Evolutionary conservation across 768 basidiomycete genomes (phyloP).

Genomic region (Chalciporus pseudorubinellus): DNA sequence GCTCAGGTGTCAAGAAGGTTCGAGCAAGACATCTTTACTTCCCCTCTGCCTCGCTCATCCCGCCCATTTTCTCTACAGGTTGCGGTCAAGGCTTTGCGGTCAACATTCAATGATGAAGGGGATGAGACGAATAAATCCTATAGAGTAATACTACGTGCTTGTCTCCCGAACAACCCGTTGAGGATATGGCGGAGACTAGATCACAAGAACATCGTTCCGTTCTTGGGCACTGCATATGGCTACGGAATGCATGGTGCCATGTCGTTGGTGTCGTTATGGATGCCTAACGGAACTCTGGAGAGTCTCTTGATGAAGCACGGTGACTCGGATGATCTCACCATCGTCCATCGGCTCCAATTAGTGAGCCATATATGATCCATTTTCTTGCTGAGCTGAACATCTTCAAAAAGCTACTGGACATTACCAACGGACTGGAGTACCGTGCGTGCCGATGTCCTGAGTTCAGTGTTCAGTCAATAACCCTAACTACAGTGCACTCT

Average conservation of each 20-base stretch:
- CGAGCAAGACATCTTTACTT: neutral
- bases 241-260: slow-evolving; percentile 20
- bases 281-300: slow-evolving; percentile 22
- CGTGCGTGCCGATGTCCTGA: slow-evolving; percentile 6
- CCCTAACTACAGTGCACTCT: slow-evolving; percentile 10
- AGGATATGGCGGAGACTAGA: slow-evolving; percentile 20
- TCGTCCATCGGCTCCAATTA: slow-evolving; percentile 1
- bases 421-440: slow-evolving; percentile 2
- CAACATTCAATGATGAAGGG: slow-evolving; percentile 1
- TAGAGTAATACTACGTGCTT: slow-evolving; percentile 7
- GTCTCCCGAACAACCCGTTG: slow-evolving; percentile 10
- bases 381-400: slow-evolving; percentile 6
- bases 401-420: slow-evolving; percentile 3
- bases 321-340: neutral
- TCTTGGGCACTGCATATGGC: slow-evolving; percentile 19
- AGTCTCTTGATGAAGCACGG: slow-evolving; percentile 12
- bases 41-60: neutral
- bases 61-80: slow-evolving; percentile 10
- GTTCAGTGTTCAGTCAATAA: slow-evolving; percentile 18
- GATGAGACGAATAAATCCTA: neutral
- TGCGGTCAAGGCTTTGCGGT: slow-evolving; percentile 24
- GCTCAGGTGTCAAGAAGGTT: neutral
- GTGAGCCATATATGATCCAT: neutral
- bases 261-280: slow-evolving; percentile 29
- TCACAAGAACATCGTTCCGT: slow-evolving; percentile 21